Base-by-base conservation (phyloP, 208 protist genomes). In the Acanthamoeba sp. region DNA sequence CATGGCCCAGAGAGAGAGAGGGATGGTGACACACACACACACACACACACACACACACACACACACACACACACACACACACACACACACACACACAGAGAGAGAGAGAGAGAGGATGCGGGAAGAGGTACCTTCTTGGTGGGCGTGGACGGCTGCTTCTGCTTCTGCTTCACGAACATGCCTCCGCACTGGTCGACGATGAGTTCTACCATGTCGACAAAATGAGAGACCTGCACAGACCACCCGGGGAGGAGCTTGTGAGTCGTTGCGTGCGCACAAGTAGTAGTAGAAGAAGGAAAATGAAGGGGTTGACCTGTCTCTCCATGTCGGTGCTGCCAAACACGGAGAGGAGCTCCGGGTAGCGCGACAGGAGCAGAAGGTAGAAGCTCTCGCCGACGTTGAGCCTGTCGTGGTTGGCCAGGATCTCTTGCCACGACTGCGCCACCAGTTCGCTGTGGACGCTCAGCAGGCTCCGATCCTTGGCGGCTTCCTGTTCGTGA, bases 381-480 rank as follows among this genome's bases (percentile, higher is more conserved):
- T 76, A 76, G 66, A 76, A 76, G 66, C 66, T 76, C 66, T 76
- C 66, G 14, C 66, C 66, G 36, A 76, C 66, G 34, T 20, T 76
- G 34, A 76, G 36, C 2, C 66, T 27, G 66, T 76, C 66, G 14
- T 76, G 66, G 12, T 40, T 0, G 66, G n/a, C 66, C 66, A 76
- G 66, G 27, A 76, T 76, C 66, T 76, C 66, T 20, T 76, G 14
- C 66, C 66, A 76, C 34, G 34, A 76, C 66, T 32, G 27, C 9
- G 66, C 66, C 66, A 76, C 66, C 34, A 76, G 66, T 32, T 76
- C 66, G 18, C 22, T 29, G 66, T 76, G 66, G 1, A 29, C 18
- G 66, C 34, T 45, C 14, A 45, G 66, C 66, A 76, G 34, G 66
- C 36, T 76, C 5, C 66, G 66, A 20, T 76, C 66, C 66, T 76